A percentile compares a stretch with the other conserved stretches of the same genome.
These are phyloP conservation scores for Capsicum pubescens DNA, from an alignment of 257 asterid genomes.

Conservation along the genomic window DNA sequence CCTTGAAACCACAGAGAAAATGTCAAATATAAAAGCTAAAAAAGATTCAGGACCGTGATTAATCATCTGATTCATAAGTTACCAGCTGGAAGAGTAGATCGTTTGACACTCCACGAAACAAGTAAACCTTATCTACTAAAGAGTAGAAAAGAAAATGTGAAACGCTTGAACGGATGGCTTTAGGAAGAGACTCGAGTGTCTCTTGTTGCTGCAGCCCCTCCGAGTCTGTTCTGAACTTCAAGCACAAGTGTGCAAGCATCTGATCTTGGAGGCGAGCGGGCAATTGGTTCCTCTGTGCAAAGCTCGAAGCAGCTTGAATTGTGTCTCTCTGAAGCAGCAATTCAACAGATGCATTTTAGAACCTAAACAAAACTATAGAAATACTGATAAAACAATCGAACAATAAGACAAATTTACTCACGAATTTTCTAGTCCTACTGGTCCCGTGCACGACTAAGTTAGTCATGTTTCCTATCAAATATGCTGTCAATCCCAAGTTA, in stretches of 20 bases:
- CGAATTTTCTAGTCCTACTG: slow-evolving; percentile 84
- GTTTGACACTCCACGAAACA: slow-evolving; percentile 47
- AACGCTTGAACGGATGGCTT: slow-evolving; percentile 53
- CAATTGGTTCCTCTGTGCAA: slow-evolving; percentile 50
- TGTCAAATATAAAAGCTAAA: neutral
- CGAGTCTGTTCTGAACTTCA: slow-evolving; percentile 49
- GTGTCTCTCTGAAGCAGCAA: slow-evolving; percentile 43
- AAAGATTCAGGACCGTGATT: neutral
- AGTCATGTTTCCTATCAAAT: slow-evolving; percentile 96
- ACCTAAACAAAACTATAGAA: neutral
- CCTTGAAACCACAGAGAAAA: slow-evolving; percentile 34
- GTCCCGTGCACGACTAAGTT: slow-evolving; percentile 93
- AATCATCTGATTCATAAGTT: slow-evolving; percentile 17
- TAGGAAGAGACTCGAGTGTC: slow-evolving; percentile 49
- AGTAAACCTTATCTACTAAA: slow-evolving; percentile 44
- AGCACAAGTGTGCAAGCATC: slow-evolving; percentile 55
- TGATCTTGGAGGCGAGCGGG: slow-evolving; percentile 48
- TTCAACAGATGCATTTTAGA: slow-evolving; percentile 18
- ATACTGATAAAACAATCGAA: neutral
- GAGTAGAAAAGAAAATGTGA: slow-evolving; percentile 46
- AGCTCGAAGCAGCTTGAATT: slow-evolving; percentile 51
- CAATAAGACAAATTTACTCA: slow-evolving; percentile 46
- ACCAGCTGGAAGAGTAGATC: slow-evolving; percentile 53
- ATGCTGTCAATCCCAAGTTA: slow-evolving; percentile 88
- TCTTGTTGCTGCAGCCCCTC: slow-evolving; percentile 53